Evolutionary conservation across 2,329 filamentous ascomycete genomes (phyloP), one percentile per base, ranked within the genome.

Genomic region (Apiospora aurea): DNA sequence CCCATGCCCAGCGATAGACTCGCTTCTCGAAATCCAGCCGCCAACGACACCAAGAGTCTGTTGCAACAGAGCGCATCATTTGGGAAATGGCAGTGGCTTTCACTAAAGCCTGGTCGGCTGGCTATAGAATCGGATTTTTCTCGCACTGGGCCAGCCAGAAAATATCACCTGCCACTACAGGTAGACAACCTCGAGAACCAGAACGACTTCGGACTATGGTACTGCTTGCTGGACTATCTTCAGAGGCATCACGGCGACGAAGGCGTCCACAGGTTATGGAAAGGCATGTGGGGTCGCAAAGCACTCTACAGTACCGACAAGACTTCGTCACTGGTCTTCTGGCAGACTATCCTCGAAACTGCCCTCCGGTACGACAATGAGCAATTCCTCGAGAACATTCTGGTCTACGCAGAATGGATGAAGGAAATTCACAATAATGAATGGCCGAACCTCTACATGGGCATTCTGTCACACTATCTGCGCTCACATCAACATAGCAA

Each of bases 381-480:
- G 7, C 74, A 74, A 21, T 76, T 83, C 61, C 74, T 86, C 47
- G 74, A 80, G 14, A 77, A 77, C 68, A 77, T 83, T 29, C 81
- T 80, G 77, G 72, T 77, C 18, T 85, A 85, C 71, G 83, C 82
- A 49, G 81, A 85, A 73, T 85, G 83, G 78, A 83, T 89, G 71
- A 77, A 79, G 43, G 76, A 79, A 2, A 73, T 80, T 2, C 79
- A 84, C 69, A 74, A 77, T 43, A 82, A 83, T 16, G 78, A 77
- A 53, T 90, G 87, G 88, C 87, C 88, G 1, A 77, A 82, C 16
- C 77, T 89, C 2, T 89, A 90, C 74, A 77, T 79, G n/a, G 85
- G 80, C n/a, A 75, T 85, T 16, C 75, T 90, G 24, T 79, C 82
- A 26, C 80, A 81, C 73, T 84, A 85, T 67, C 79, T 90, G 6